A percentile compares a stretch with the other conserved stretches of the same genome.
phyloP scores from a whole-genome alignment of 306 rosid species.

The Abrus pulchellus region DNA sequence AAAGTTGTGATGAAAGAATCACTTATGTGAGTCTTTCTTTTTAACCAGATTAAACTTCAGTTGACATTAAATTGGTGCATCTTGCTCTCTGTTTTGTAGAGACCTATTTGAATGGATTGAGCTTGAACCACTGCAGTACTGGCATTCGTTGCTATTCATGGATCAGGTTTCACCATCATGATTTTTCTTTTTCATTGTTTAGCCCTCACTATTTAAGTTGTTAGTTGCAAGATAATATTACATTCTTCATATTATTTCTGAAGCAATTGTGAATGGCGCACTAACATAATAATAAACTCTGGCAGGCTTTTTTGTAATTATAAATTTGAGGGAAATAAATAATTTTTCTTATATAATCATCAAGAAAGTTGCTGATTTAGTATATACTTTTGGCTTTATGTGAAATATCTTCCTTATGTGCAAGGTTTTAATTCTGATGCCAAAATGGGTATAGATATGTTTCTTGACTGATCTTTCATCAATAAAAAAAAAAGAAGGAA shows the following conservation, averaged over 20 bases:
- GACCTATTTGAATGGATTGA: slow-evolving; percentile 98
- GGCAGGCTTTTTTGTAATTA: slow-evolving; percentile 2
- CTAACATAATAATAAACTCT: slow-evolving; percentile 9
- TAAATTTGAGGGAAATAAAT: neutral
- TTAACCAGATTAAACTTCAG: neutral
- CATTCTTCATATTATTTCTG: slow-evolving; percentile 17
- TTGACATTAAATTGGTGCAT: slow-evolving; percentile 33
- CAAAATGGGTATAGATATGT: slow-evolving; percentile 25
- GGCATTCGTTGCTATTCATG: slow-evolving; percentile 95
- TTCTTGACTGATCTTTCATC: slow-evolving; percentile 17
- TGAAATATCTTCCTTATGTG: slow-evolving; percentile 17
- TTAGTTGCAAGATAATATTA: slow-evolving; percentile 31
- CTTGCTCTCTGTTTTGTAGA: slow-evolving; percentile 59
- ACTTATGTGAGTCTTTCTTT: neutral
- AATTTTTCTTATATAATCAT: neutral
- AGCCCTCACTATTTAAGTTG: slow-evolving; percentile 31
- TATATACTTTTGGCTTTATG: neutral
- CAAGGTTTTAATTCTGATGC: slow-evolving; percentile 33
- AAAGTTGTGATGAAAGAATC: slow-evolving; percentile 29
- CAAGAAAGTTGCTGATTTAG: slow-evolving; percentile 21
- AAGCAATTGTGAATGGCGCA: slow-evolving; percentile 33
- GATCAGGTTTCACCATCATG: slow-evolving; percentile 77
- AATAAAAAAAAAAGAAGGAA: neutral
- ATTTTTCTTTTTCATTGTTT: slow-evolving; percentile 27
- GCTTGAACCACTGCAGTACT: slow-evolving; percentile 86